These are phyloP conservation scores for Rubus idaeus DNA, from an alignment of 306 rosid species.

Conservation along the genomic window DNA sequence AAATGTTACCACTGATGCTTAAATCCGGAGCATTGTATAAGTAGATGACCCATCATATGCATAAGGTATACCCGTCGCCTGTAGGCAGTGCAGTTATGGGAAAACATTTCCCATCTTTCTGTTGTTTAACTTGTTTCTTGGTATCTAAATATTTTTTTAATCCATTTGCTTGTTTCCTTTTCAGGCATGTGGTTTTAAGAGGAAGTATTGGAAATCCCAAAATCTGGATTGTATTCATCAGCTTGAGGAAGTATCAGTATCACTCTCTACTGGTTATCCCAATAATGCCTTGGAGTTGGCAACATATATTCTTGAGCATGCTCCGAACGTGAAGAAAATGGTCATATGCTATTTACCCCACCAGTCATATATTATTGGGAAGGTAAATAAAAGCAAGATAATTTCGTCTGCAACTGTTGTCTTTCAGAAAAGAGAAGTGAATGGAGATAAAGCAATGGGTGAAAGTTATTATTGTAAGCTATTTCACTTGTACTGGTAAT, in stretches of 20 bases:
- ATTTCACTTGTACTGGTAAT: no score
- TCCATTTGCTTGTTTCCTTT: background rate
- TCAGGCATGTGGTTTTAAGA: background rate
- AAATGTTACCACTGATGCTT: no score
- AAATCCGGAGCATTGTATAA: background rate
- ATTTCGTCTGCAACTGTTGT: background rate
- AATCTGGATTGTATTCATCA: background rate
- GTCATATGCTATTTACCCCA: background rate
- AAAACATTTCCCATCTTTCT: background rate
- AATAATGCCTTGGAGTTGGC: background rate
- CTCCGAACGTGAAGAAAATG: conserved; percentile 10
- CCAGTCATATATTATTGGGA: background rate
- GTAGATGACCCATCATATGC: background rate
- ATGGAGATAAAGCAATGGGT: no score
- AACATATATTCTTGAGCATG: background rate
- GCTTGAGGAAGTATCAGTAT: background rate
- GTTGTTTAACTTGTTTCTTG: background rate
- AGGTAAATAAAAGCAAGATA: background rate
- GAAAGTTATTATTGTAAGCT: no score
- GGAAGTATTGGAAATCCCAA: conserved; percentile 3
- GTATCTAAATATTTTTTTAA: background rate
- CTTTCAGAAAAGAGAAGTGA: background rate
- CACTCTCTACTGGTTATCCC: background rate
- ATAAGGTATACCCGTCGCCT: background rate
- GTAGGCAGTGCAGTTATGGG: background rate